Base-by-base conservation (phyloP, 2,329 filamentous ascomycete species). In the Hymenoscyphus albidus region DNA sequence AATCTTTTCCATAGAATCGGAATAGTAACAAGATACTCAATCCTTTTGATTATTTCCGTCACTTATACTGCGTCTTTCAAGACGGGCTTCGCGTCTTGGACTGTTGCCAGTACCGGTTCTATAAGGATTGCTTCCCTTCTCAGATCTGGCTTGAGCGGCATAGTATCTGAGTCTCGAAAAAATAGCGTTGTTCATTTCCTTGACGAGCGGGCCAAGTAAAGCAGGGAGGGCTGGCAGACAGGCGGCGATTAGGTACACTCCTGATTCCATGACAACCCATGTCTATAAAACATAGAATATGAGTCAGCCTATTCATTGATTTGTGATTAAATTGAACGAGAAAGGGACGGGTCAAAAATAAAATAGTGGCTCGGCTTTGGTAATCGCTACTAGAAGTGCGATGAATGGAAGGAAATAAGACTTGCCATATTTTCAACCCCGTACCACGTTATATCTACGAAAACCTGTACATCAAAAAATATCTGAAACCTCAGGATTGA, bases 191-290 rank as follows among this genome's bases (percentile, higher is more conserved):
- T 42, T 59, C 14, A 42, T 22, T 27, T 10, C 2, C 7, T 22
- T 22, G 16, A 59, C 39, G 7, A 61, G 5, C 3, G 56, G 48
- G 12, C 54, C 61, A 35, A 58, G 58, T 40, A 66, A 62, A 1
- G 55, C 55, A 13, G 62, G 64, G 9, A 63, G 63, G 4, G 64
- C 40, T 4, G 64, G 64, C 2, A 66, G 56, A 62, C 64, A 66
- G 2, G 64, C 55, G 1, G 64, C 64, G 32, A 66, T 64, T 22
- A 66, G 58, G 16, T 66, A 66, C 59, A 64, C 64, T 31, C 59
- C 60, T 14, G 64, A 59, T 64, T 66, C 64, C 9, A 64, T 35
- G 5, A 66, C 42, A 16, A 55, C 59, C 10, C 61, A 66, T 13
- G 63, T 48, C 35, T 35, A 35, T 35, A 35, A 7, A 0, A 7